Evolutionary conservation across 2,329 filamentous ascomycete species (phyloP), one percentile per base, ranked within the genome.

Genomic region (Thermoascus crustaceus): DNA sequence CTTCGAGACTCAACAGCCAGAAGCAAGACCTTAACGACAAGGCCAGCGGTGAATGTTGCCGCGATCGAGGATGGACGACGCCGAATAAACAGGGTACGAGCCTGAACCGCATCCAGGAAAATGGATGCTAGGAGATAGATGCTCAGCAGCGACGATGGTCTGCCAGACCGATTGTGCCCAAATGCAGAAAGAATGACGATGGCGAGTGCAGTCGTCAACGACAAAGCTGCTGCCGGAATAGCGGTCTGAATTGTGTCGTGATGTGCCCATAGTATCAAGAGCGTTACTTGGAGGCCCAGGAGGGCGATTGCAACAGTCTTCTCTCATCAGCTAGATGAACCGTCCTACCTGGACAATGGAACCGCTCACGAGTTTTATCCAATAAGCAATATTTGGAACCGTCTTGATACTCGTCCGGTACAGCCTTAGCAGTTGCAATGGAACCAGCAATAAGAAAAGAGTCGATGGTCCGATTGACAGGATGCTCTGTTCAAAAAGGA

Each of bases 61-160:
- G 64, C 55, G 22, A 66, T 50, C 4, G 46, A 27, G 3, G 45
- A 39, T 11, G 54, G 45, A n/a, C 50, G 41, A 5, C 38, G 35
- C 14, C 45, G 38, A 16, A 63, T 39, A 46, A 47, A 59, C 21
- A 58, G 40, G 3, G 58, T 68, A 17, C 67, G 57, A 3, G 58
- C 53, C 22, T 60, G 58, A n/a, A 55, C 56, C 7, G 53, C 52
- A 47, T 69, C 66, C 30, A 71, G 58, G 2, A 65, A 19, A 7
- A 60, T 38, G 1, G 64, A 60, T 29, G 67, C 35, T 4, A 64
- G 42, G 2, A 71, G 56, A 43, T 68, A 71, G 7, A 61, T 31
- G 32, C 45, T 20, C 49, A 63, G 40, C 11, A 52, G 34, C 14
- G 44, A 40, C 7, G 50, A 54, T 5, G 53, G 53, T 11, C 46